phyloP scores from a whole-genome alignment of 2,329 filamentous ascomycete genomes.

The Chalara sp. region DNA sequence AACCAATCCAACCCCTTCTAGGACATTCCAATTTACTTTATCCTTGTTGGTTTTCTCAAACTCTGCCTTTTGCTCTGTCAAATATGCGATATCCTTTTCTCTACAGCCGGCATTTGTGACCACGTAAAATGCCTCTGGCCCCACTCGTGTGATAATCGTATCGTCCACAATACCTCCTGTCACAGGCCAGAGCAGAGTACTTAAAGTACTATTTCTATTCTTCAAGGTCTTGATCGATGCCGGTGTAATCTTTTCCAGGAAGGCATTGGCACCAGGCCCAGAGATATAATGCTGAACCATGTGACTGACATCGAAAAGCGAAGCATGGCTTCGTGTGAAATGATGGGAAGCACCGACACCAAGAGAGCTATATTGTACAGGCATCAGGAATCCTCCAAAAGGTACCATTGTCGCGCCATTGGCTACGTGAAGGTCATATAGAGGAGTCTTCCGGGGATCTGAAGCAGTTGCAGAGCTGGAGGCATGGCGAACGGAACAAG shows the following conservation, averaged over 20 bases:
- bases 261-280: constrained; percentile 71
- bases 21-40: constrained; percentile 60
- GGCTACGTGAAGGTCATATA: constrained; percentile 72
- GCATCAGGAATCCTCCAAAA: constrained; percentile 93
- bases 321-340: constrained; percentile 83
- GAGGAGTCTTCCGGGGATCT: constrained; percentile 55
- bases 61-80: constrained; percentile 60
- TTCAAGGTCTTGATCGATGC: constrained; percentile 59
- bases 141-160: constrained; percentile 80
- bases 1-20: constrained; percentile 70
- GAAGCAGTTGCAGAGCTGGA: constrained; percentile 12
- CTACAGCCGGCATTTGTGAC: constrained; percentile 93
- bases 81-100: constrained; percentile 77
- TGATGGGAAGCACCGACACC: constrained; percentile 79
- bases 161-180: constrained; percentile 94
- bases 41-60: constrained; percentile 49
- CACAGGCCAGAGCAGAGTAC: constrained; percentile 69
- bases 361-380: constrained; percentile 75
- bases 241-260: constrained; percentile 81
- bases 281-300: constrained; percentile 90
- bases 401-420: constrained; percentile 90
- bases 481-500: constrained; percentile 11
- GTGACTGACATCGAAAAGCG: constrained; percentile 92
- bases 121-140: constrained; percentile 72
- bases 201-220: constrained; percentile 69